phyloP scores from a whole-genome alignment of 73 alveolate genomes.

The Stentor roeselii region DNA sequence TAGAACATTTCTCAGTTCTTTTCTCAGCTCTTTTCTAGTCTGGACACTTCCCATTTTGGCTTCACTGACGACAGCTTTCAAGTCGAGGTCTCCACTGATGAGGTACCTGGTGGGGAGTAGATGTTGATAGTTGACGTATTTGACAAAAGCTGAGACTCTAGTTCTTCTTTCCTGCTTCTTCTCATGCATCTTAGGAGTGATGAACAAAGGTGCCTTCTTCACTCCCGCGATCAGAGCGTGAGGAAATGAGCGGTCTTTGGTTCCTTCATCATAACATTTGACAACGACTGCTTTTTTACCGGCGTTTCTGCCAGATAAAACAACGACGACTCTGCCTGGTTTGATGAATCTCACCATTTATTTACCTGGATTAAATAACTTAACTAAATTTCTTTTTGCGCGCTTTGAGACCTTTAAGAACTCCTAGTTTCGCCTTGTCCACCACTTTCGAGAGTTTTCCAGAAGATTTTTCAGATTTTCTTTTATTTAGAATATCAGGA shows the following conservation, averaged over 20 bases:
- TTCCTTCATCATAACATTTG: conserved; percentile 55
- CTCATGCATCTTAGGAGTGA: conserved; percentile 52
- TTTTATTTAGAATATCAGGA: neutral
- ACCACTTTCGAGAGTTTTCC: neutral
- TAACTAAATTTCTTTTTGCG: conserved; percentile 6
- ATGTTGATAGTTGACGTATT: conserved; percentile 78
- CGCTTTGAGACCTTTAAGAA: conserved; percentile 25
- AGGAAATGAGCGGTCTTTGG: conserved; percentile 54
- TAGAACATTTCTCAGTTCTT: conserved; percentile 45
- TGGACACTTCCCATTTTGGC: conserved; percentile 41
- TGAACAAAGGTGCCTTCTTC: conserved; percentile 55
- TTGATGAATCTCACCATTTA: too few species aligned
- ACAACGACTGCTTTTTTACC: conserved; percentile 65
- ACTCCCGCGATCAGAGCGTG: conserved; percentile 65
- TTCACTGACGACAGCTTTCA: conserved; percentile 50
- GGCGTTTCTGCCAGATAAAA: conserved; percentile 70
- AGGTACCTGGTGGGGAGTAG: conserved; percentile 74
- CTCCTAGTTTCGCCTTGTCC: conserved; percentile 16
- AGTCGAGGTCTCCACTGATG: conserved; percentile 46
- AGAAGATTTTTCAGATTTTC: neutral
- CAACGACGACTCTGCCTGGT: conserved; percentile 76
- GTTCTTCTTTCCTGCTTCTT: conserved; percentile 51
- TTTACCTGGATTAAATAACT: neutral
- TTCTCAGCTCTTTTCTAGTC: conserved; percentile 46
- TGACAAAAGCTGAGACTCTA: conserved; percentile 64